A percentile compares a stretch with the other conserved stretches of the same genome.
These are phyloP conservation scores for Diplodia seriata DNA, from an alignment of 2,329 filamentous ascomycete species.

Conservation along the genomic window DNA sequence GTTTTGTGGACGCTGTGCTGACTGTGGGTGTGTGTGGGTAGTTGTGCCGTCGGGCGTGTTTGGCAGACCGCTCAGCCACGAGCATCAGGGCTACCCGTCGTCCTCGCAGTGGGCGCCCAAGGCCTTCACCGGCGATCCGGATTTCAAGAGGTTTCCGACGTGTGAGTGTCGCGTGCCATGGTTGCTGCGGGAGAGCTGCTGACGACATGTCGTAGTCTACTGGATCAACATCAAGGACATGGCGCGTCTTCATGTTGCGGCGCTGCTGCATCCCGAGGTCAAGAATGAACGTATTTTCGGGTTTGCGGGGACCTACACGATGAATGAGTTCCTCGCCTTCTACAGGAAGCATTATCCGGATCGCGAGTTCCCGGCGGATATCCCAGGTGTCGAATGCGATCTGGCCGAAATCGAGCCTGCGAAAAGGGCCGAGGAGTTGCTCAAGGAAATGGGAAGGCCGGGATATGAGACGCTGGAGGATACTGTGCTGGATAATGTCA, in stretches of 20 bases:
- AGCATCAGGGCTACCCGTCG: conserved; percentile 11
- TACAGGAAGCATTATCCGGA: conserved; percentile 31
- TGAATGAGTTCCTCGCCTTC: conserved; percentile 32
- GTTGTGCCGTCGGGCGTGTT: neutral
- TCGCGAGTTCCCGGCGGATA: neutral
- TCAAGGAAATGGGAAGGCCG: conserved; percentile 33
- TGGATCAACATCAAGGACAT: conserved; percentile 7
- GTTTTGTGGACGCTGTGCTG: conserved; percentile 47
- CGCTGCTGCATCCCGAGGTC: conserved; percentile 29
- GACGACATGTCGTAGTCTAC: neutral
- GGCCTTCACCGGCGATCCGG: neutral
- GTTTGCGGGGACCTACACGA: conserved; percentile 30
- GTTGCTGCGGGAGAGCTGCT: neutral
- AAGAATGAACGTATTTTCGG: conserved; percentile 33
- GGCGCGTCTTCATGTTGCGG: conserved; percentile 17
- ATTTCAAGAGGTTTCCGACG: neutral
- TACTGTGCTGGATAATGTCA: neutral
- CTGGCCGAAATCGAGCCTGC: conserved; percentile 16
- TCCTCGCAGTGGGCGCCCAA: neutral
- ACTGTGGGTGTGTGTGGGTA: conserved; percentile 36
- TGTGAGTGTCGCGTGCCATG: neutral
- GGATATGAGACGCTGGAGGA: conserved; percentile 34
- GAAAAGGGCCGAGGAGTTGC: conserved; percentile 25
- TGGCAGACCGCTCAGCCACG: neutral
- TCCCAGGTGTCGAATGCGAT: conserved; percentile 25